phyloP scores from a whole-genome alignment of 2,329 filamentous ascomycete genomes.

The Fusarium sublunatum region DNA sequence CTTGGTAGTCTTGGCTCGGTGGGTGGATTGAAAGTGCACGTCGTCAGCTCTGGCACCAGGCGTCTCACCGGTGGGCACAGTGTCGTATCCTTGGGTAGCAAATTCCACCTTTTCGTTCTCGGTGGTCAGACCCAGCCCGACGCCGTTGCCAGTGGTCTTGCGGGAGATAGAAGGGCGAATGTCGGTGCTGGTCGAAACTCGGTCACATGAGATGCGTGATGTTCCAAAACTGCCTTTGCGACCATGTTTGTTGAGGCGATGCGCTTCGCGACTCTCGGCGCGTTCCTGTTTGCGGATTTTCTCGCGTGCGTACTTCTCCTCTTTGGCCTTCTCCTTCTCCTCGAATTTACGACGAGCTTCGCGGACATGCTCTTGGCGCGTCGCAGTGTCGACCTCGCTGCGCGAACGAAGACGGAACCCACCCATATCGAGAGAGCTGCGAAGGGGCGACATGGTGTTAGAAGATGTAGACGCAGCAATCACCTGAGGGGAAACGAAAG shows the following conservation, averaged over 20 bases:
- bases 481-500: conserved; percentile 42
- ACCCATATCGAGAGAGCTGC: conserved; percentile 67
- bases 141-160: conserved; percentile 42
- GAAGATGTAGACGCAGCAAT: conserved; percentile 47
- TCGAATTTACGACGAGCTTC: conserved; percentile 72
- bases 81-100: conserved; percentile 60
- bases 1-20: conserved; percentile 63
- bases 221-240: conserved; percentile 54
- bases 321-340: conserved; percentile 69
- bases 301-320: conserved; percentile 71
- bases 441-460: conserved; percentile 63
- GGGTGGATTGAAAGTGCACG: conserved; percentile 57
- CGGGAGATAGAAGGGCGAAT: conserved; percentile 47
- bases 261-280: conserved; percentile 66
- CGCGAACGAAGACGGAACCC: conserved; percentile 70
- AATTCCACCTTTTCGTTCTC: conserved; percentile 59
- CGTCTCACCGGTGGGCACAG: conserved; percentile 48
- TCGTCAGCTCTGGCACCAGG: conserved; percentile 53
- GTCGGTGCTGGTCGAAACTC: conserved; percentile 48
- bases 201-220: conserved; percentile 50
- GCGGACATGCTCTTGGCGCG: conserved; percentile 67
- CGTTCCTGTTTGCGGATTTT: conserved; percentile 69
- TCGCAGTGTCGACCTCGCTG: conserved; percentile 67
- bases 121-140: conserved; percentile 27
- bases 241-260: conserved; percentile 60